Base-by-base conservation (phyloP, 2,329 filamentous ascomycete genomes). In the Chalara sp. region DNA sequence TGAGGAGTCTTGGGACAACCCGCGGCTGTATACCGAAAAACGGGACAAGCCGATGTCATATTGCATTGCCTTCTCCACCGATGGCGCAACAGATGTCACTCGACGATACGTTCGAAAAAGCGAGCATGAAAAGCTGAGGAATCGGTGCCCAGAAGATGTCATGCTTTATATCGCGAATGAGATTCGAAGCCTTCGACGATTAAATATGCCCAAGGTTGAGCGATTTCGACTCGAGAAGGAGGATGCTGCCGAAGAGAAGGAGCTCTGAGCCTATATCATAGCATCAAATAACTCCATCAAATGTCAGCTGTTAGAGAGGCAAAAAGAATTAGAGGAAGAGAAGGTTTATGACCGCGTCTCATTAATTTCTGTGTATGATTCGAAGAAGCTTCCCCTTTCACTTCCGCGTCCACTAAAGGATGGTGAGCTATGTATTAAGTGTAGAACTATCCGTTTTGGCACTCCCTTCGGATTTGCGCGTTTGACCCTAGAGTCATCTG, bases 41-140 rank as follows among this genome's bases (percentile, higher is more conserved):
- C 97, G 93, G 93, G 84, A 86, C 60, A 93, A 93, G 75, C 95
- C 93, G 73, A 88, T 97, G 74, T 91, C 89, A 0, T 99, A 99
- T 71, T 96, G 91, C 72, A 84, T 99, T 54, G 93, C 92, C 48
- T 99, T 99, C 67, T 95, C 90, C 10, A 90, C 89, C 51, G 93
- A 99, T 55, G 93, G 82, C 21, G 80, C 80, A 11, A 81, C 81
- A 33, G 81, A 85, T 63, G 80, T 86, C 33, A 84, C 83, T 28
- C 72, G 81, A 37, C 75, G 81, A 59, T 85, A 86, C 53, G 82
- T 86, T 10, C 86, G 87, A 60, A 88, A 89, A 68, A 76, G 74
- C 54, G 82, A 85, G 58, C 78, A 87, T 60, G 84, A 87, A 33
- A 74, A 79, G n/a, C 82, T 87, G 56, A 84, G 93, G 57, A 89